Percentiles rank a stretch among this genome's conserved stretches.
These are phyloP conservation scores for Rubia tinctorum DNA, from an alignment of 305 asterid species.

Conservation along the genomic window DNA sequence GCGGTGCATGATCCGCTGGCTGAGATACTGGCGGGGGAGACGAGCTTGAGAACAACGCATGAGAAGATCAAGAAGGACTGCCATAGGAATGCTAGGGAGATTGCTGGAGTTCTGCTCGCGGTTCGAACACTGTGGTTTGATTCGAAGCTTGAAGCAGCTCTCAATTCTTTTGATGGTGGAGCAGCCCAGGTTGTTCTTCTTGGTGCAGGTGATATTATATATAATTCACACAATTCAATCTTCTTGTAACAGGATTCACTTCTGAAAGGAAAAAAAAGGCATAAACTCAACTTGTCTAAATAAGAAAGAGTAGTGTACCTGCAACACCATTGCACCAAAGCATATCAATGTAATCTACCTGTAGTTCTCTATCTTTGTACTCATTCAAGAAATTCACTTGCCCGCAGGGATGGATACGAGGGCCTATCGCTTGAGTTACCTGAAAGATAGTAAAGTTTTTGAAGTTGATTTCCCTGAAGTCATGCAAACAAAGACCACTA, in stretches of 20 bases:
- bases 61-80: slow-evolving; percentile 87
- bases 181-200: slow-evolving; percentile 84
- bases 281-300: background rate
- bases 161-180: slow-evolving; percentile 55
- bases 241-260: background rate
- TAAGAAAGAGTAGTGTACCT: too few relatives aligned
- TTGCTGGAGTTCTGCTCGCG: slow-evolving; percentile 85
- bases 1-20: slow-evolving; percentile 74
- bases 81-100: slow-evolving; percentile 73
- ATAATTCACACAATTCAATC: background rate
- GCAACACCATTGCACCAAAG: background rate
- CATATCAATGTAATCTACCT: background rate
- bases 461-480: slow-evolving; percentile 89
- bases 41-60: slow-evolving; percentile 49
- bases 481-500: slow-evolving; percentile 60
- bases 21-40: slow-evolving; percentile 80
- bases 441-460: slow-evolving; percentile 68
- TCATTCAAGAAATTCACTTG: slow-evolving; percentile 15
- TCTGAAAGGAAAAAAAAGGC: background rate
- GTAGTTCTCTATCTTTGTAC: background rate
- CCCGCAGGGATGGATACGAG: slow-evolving; percentile 96
- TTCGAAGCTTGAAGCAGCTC: slow-evolving; percentile 71
- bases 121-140: slow-evolving; percentile 94
- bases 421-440: slow-evolving; percentile 81
- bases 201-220: slow-evolving; percentile 71